These are phyloP conservation scores for Cladophialophora yegresii DNA, from an alignment of 2,329 filamentous ascomycete genomes.

Conservation along the genomic window DNA sequence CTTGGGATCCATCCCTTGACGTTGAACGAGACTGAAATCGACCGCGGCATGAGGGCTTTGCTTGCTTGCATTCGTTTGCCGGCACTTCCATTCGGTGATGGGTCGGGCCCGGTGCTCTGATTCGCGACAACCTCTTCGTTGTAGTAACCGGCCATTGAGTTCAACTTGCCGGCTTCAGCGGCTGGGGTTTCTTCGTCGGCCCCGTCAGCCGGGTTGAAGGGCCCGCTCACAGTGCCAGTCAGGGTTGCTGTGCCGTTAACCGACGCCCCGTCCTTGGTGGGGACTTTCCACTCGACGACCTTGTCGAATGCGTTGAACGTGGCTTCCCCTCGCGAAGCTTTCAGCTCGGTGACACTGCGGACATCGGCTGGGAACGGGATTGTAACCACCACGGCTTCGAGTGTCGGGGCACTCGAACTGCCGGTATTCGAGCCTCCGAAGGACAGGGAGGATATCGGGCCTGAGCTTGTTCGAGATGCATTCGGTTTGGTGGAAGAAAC, in stretches of 20 bases:
- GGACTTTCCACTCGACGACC: constrained; percentile 78
- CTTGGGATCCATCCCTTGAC: constrained; percentile 67
- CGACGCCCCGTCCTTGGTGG: constrained; percentile 71
- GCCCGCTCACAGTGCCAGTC: constrained; percentile 76
- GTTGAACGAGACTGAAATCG: constrained; percentile 67
- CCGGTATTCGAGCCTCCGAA: constrained; percentile 51
- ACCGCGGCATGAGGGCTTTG: constrained; percentile 76
- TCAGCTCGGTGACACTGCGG: constrained; percentile 78
- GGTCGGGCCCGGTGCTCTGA: constrained; percentile 31
- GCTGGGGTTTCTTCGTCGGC: constrained; percentile 39
- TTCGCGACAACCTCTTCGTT: constrained; percentile 46
- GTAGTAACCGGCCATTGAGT: constrained; percentile 50
- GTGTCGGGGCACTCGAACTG: constrained; percentile 59
- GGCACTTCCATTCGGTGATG: constrained; percentile 29
- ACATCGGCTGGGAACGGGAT: constrained; percentile 78
- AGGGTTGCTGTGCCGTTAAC: constrained; percentile 70
- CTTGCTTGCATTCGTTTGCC: constrained; percentile 54
- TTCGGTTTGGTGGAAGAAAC: constrained; percentile 28
- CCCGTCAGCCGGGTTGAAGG: constrained; percentile 48
- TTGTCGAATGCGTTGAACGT: constrained; percentile 73
- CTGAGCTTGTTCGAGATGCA: constrained; percentile 47
- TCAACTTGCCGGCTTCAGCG: constrained; percentile 37
- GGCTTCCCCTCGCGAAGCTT: constrained; percentile 79
- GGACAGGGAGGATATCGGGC: constrained; percentile 53
- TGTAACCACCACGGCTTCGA: constrained; percentile 77